Conservation (phyloP, 306 rosid species). For the Begonia fuchsioides region DNA sequence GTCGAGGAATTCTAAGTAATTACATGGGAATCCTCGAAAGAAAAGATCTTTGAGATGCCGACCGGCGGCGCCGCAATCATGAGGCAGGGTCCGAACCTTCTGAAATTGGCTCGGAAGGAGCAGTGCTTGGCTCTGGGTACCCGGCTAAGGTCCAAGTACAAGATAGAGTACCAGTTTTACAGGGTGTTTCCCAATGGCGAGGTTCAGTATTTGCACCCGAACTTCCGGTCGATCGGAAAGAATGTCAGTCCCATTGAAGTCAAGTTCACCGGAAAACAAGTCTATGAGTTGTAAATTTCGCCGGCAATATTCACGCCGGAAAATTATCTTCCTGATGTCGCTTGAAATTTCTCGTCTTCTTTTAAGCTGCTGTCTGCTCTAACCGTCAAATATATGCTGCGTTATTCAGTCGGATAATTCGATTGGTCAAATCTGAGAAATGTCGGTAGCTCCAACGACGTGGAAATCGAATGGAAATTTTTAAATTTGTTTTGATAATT, state of each 20-base stretch:
- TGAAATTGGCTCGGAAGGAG: constrained; percentile 87
- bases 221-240: constrained; percentile 91
- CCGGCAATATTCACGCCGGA: no score
- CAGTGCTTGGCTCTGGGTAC: constrained; percentile 98
- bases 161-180: constrained; percentile 92
- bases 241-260: constrained; percentile 81
- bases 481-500: no score
- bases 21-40: constrained; percentile 88
- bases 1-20: constrained; percentile 91
- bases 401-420: no score
- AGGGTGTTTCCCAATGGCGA: constrained; percentile 98
- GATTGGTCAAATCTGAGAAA: background rate
- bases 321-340: no score
- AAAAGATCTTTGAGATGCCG: constrained; percentile 95
- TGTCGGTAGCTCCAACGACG: no score
- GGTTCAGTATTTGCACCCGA: constrained; percentile 94
- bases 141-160: constrained; percentile 78
- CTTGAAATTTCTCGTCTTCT: no score
- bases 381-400: no score
- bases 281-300: constrained; percentile 37
- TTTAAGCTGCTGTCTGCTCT: no score
- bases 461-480: no score
- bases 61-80: constrained; percentile 98
- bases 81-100: constrained; percentile 81
- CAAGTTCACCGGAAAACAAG: constrained; percentile 93